These are phyloP conservation scores for Solanum sitiens DNA, from an alignment of 257 asterid genomes.

Conservation along the genomic window DNA sequence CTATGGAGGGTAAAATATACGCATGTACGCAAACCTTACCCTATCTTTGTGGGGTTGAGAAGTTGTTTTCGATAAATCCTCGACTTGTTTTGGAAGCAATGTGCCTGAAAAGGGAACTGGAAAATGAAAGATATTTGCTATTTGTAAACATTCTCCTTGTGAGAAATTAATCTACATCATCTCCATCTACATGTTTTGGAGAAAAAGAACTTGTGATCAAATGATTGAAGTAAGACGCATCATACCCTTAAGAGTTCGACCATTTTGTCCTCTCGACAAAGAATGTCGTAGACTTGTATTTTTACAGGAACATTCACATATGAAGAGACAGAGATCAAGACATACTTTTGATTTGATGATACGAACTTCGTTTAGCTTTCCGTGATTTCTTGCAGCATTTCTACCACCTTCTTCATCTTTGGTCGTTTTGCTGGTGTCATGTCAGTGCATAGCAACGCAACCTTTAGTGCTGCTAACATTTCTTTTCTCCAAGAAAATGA, in stretches of 20 bases:
- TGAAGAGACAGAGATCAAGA: not conserved
- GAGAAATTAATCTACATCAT: not conserved
- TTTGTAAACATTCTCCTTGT: not conserved
- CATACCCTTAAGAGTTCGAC: not conserved
- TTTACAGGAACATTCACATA: not conserved
- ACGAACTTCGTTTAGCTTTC: slow-evolving; percentile 12
- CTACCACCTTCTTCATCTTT: slow-evolving; percentile 84
- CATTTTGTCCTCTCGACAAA: not conserved
- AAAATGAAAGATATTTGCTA: not conserved
- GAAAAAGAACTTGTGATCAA: slow-evolving; percentile 1
- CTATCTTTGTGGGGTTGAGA: not conserved
- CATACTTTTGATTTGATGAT: not conserved
- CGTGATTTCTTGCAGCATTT: slow-evolving; percentile 70
- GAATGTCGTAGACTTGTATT: not conserved
- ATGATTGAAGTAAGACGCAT: slow-evolving; percentile 3
- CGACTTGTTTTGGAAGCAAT: not conserved
- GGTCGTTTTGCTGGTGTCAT: slow-evolving; percentile 90
- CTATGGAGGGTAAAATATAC: not conserved
- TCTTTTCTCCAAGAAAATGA: slow-evolving; percentile 92
- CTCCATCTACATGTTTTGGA: slow-evolving; percentile 2
- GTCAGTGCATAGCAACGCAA: slow-evolving; percentile 83
- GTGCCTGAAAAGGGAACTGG: not conserved
- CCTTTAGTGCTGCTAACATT: slow-evolving; percentile 81
- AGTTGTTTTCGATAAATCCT: not conserved
- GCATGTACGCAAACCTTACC: not conserved